A percentile compares a stretch with the other conserved stretches of the same genome.
Conservation (phyloP, 345 rosid species). For the Raphanus sativus region DNA sequence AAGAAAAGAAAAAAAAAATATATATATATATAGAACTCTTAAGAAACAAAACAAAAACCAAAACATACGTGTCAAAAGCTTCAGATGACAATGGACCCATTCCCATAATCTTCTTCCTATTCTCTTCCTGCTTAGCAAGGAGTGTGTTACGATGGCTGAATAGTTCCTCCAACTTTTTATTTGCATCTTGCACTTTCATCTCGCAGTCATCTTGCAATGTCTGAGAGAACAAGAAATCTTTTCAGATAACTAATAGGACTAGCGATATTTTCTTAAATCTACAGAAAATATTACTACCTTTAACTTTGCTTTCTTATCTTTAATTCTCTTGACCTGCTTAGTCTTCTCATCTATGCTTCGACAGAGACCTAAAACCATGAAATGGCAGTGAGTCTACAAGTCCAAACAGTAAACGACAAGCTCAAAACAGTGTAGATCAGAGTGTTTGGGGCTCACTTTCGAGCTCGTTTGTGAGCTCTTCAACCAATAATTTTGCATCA, state of each 20-base stretch:
- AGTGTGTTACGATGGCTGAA: conserved; percentile 61
- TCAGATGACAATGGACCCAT: conserved; percentile 90
- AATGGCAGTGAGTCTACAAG: conserved; percentile 20
- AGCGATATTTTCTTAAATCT: conserved; percentile 15
- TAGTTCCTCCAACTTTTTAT: conserved; percentile 77
- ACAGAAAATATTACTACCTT: conserved; percentile 52
- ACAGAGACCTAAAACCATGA: conserved; percentile 55
- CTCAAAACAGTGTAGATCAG: background rate
- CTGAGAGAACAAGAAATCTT: conserved; percentile 47
- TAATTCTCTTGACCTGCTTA: conserved; percentile 57
- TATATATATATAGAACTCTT: no score
- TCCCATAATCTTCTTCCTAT: conserved; percentile 81
- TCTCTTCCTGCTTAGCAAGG: conserved; percentile 86
- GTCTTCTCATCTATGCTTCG: conserved; percentile 52
- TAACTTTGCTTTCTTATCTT: conserved; percentile 63
- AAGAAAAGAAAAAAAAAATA: no score
- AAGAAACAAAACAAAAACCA: background rate
- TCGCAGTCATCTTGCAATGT: conserved; percentile 69
- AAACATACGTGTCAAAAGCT: conserved; percentile 83
- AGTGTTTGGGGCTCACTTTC: conserved; percentile 49
- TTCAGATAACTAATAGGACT: conserved; percentile 3
- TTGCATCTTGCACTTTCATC: conserved; percentile 69
- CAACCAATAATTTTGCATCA: conserved; percentile 68
- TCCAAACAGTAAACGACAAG: conserved; percentile 3
- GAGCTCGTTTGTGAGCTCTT: conserved; percentile 54